Conservation (phyloP, 305 asterid genomes). For the Rubia balearica region DNA sequence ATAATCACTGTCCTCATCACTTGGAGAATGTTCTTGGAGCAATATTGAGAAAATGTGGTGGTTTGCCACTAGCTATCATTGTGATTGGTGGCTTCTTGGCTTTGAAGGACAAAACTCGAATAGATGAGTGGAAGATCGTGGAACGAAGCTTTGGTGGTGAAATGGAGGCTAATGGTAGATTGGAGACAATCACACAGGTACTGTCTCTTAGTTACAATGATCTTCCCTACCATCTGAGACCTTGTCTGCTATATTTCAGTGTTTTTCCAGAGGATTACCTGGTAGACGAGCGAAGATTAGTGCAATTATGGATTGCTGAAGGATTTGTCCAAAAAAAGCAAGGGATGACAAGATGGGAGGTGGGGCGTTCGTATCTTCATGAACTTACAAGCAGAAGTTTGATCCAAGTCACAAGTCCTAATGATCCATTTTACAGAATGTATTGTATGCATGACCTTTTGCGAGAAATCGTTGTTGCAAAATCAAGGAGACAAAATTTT, state of each 20-base stretch:
- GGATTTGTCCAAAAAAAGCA: not conserved
- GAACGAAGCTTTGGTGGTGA: slow-evolving; percentile 1
- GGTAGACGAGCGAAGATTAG: not conserved
- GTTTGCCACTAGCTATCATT: not conserved
- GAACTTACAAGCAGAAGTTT: slow-evolving; percentile 1
- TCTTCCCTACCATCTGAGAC: not conserved
- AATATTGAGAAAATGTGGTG: slow-evolving; percentile 1
- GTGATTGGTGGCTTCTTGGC: not conserved
- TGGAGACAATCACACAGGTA: not conserved
- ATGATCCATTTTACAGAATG: not conserved
- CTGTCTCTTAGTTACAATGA: slow-evolving; percentile 1
- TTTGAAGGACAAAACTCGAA: not conserved
- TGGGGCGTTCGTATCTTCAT: not conserved
- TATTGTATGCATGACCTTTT: slow-evolving; percentile 17
- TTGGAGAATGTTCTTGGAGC: not conserved
- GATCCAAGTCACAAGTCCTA: not conserved
- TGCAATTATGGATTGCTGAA: not conserved
- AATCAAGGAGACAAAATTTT: slow-evolving; percentile 10
- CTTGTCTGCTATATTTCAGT: not conserved
- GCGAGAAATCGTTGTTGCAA: slow-evolving; percentile 8
- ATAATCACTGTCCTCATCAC: not conserved
- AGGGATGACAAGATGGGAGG: not conserved
- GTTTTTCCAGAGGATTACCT: not conserved
- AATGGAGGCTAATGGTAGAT: not conserved
- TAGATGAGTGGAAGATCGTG: not conserved